phyloP scores from a whole-genome alignment of 306 rosid genomes.

The Vicia faba region DNA sequence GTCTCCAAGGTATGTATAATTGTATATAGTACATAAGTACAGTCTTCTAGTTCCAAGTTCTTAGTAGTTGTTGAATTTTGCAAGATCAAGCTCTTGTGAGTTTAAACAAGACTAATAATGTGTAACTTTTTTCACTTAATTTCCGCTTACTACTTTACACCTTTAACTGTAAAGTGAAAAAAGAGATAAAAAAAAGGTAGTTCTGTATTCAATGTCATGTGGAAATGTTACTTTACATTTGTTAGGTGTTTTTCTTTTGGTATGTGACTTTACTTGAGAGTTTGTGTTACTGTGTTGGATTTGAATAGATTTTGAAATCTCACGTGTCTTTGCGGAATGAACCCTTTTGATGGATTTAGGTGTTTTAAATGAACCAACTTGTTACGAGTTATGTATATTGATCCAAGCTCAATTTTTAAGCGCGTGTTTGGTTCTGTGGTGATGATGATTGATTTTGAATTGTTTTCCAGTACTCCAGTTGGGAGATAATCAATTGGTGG shows the following conservation, averaged over 20 bases:
- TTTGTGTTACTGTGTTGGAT: background rate
- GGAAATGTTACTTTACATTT: background rate
- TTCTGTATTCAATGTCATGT: background rate
- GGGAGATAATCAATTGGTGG: conserved; percentile 75
- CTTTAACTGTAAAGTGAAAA: background rate
- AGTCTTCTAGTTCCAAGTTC: conserved; percentile 5
- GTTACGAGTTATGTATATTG: background rate
- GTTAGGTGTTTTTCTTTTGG: background rate
- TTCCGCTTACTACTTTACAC: background rate
- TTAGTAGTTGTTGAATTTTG: background rate
- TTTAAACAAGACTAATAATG: background rate
- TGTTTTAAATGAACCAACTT: background rate
- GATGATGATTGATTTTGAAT: background rate
- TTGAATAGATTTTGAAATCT: background rate
- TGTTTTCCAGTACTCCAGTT: conserved; percentile 64
- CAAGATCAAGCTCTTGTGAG: background rate
- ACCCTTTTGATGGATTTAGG: background rate
- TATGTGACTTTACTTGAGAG: background rate
- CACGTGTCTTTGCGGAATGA: background rate
- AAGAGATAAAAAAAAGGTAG: background rate
- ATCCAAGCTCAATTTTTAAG: conserved; percentile 1
- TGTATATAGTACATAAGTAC: background rate
- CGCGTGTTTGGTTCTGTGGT: background rate
- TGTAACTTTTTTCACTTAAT: background rate
- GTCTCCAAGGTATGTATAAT: conserved; percentile 68